Evolutionary conservation across 2,329 filamentous ascomycete genomes (phyloP).

Genomic region (Cadophora sp.): DNA sequence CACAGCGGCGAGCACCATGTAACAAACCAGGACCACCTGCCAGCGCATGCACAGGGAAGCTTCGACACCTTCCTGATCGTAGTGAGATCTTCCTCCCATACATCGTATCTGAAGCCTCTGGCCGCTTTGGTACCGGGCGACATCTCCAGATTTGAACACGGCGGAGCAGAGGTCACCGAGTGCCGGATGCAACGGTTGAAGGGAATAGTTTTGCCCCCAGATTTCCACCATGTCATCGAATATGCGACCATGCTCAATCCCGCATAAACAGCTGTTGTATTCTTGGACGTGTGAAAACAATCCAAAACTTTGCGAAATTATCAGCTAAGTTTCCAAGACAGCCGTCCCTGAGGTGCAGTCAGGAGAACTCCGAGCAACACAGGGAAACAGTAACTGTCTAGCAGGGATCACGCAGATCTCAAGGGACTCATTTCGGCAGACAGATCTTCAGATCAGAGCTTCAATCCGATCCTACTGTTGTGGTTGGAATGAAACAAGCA

Average conservation of each 20-base stretch:
- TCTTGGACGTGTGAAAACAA: too few relatives aligned
- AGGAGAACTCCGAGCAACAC: too few relatives aligned
- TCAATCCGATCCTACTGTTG: background rate
- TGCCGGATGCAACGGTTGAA: too few relatives aligned
- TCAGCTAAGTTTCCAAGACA: too few relatives aligned
- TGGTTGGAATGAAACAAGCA: background rate
- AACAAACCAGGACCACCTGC: background rate
- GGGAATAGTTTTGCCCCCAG: too few relatives aligned
- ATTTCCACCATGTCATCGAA: too few relatives aligned
- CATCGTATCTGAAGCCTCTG: background rate
- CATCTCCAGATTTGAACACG: background rate
- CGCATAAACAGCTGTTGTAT: too few relatives aligned
- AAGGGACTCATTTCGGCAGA: background rate
- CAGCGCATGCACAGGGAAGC: background rate
- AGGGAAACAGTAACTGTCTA: too few relatives aligned
- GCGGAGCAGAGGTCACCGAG: background rate
- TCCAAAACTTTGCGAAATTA: too few relatives aligned
- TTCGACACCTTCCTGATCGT: background rate
- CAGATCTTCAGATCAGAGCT: conserved; percentile 5
- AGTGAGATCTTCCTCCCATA: background rate
- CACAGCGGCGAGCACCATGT: background rate
- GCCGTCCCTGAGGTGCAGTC: background rate
- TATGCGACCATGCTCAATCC: too few relatives aligned
- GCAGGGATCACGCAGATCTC: background rate
- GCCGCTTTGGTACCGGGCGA: background rate